Base-by-base conservation (phyloP, 148 eudicot species). In the Chenopodium berlandieri region DNA sequence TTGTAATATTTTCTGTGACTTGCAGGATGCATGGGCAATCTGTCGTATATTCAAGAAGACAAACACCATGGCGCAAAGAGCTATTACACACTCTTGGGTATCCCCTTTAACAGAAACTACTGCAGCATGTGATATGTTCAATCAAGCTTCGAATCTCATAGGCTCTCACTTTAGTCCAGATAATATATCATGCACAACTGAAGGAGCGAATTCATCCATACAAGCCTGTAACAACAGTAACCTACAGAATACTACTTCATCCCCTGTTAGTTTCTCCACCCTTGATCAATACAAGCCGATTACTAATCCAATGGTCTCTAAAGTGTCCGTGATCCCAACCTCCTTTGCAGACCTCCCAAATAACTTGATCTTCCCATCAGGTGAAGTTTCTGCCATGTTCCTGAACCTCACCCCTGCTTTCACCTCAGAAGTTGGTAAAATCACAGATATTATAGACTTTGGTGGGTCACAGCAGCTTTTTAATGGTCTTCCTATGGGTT, bases 41-140 rank as follows among this genome's bases (percentile, higher is more conserved):
- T 95, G 97, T 76, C 90, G 97, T 81, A 95, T 93, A 81, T 95
- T 95, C 88, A 95, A 95, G 91, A 95, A 95, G 80, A 86, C 94
- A 4, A 92, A 82, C 84, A 80, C 94, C 17, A 84, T 87, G 85
- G 89, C 95, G 79, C 92, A 92, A 47, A 82, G 97, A 84, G 93
- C 89, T 60, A 84, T 93, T 22, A 89, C 94, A 9, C 93, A 91
- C 32, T 85, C 94, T 1, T 94, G 98, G 95, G 75, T 82, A 46
- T 80, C 89, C 69, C 86, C 91, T 56, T n/a, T 86, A 78, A 83
- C 92, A n/a, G 93, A 88, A 83, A 71, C 69, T 56, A 71, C 80
- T 66, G 75, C 85, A 75, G 23, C 85, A 8, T 80, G 82, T 7
- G 88, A 91, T 69, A 63, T 83, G 40, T 83, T 86, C 82, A 75